phyloP scores from a whole-genome alignment of 192 early-diverging fungal genomes.

The Entomortierella parvispora region DNA sequence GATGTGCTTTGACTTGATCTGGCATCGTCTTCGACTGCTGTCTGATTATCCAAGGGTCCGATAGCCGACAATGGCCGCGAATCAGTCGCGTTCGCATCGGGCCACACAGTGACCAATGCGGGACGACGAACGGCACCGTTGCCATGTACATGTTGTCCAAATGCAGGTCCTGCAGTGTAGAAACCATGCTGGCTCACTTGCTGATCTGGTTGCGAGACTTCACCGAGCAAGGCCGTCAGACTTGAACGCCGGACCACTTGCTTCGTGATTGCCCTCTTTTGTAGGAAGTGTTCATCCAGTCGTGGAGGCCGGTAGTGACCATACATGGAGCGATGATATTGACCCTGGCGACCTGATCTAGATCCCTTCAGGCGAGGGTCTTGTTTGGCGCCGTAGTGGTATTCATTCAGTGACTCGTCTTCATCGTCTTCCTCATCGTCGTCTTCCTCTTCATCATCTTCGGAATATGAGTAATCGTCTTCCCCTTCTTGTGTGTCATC shows the following conservation, averaged over 20 bases:
- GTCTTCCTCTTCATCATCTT: slow-evolving; percentile 39
- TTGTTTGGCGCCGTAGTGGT: slow-evolving; percentile 22
- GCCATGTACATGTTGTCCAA: slow-evolving; percentile 24
- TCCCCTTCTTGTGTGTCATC: slow-evolving; percentile 32
- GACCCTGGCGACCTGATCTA: slow-evolving; percentile 5
- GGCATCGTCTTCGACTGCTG: neutral
- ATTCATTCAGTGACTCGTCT: slow-evolving; percentile 2
- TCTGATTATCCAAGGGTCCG: too few species aligned
- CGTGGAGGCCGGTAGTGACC: slow-evolving; percentile 21
- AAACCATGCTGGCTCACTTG: neutral
- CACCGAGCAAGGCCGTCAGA: slow-evolving; percentile 34
- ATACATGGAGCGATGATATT: slow-evolving; percentile 12
- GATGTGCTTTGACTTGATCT: neutral
- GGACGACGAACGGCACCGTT: slow-evolving; percentile 22
- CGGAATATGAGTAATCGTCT: slow-evolving; percentile 40
- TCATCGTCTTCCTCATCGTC: slow-evolving; percentile 20
- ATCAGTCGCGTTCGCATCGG: neutral
- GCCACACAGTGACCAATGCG: slow-evolving; percentile 11
- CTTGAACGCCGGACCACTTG: slow-evolving; percentile 49
- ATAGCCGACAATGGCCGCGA: too few species aligned
- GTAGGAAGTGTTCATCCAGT: slow-evolving; percentile 33
- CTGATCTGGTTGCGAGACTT: slow-evolving; percentile 19
- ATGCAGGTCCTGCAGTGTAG: neutral
- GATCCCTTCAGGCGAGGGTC: neutral
- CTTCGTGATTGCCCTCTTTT: slow-evolving; percentile 40